Evolutionary conservation across 2,329 filamentous ascomycete species (phyloP).

Genomic region (Phaeosphaeria sp.): DNA sequence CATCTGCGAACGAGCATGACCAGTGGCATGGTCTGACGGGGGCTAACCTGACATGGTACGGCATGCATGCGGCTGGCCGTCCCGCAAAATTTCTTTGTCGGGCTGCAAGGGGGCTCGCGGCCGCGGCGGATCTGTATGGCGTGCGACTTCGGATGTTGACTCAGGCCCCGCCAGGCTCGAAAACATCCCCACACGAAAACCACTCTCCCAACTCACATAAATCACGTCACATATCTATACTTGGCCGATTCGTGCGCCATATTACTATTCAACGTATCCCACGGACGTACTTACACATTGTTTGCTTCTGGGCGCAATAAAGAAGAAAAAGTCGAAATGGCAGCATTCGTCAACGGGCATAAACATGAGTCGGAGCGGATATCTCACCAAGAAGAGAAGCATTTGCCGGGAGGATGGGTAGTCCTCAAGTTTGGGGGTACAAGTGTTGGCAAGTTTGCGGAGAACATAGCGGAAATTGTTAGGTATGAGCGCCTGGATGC

Average conservation of each 20-base stretch:
- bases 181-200: constrained; percentile 3
- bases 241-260: background rate
- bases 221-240: constrained; percentile 12
- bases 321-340: constrained; percentile 26
- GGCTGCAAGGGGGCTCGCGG: background rate
- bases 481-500: constrained; percentile 38
- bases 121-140: background rate
- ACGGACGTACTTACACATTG: background rate
- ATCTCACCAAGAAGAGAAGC: constrained; percentile 54
- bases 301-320: background rate
- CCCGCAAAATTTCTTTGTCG: constrained; percentile 10
- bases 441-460: constrained; percentile 91
- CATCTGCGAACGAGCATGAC: background rate
- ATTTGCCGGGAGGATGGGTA: constrained; percentile 70
- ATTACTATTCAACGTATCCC: background rate
- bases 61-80: background rate
- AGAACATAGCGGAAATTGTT: constrained; percentile 68
- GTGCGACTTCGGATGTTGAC: constrained; percentile 14
- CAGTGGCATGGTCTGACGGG: background rate
- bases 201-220: constrained; percentile 6
- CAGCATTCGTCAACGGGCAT: constrained; percentile 38
- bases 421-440: constrained; percentile 97
- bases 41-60: background rate
- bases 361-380: constrained; percentile 45
- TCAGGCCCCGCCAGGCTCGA: constrained; percentile 18